Evolutionary conservation across 2,329 filamentous ascomycete species (phyloP).

Genomic region (Aspergillus sp.): DNA sequence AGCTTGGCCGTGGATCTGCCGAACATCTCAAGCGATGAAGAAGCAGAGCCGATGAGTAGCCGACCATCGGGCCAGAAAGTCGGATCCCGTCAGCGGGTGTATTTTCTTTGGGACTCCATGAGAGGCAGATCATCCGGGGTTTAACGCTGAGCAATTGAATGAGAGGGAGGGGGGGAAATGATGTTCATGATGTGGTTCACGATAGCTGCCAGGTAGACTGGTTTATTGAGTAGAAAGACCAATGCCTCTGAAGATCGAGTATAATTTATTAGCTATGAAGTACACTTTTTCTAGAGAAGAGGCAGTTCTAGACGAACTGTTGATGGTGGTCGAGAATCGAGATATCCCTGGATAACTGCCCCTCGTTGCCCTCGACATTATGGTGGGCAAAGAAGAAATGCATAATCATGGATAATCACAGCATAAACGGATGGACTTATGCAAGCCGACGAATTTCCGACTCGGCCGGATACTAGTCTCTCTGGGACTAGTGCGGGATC

Average conservation of each 20-base stretch:
- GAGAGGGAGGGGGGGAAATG: no score
- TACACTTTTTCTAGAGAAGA: neutral
- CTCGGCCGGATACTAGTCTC: slow-evolving; percentile 12
- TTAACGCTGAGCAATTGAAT: neutral
- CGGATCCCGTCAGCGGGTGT: slow-evolving; percentile 4
- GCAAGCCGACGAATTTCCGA: slow-evolving; percentile 6
- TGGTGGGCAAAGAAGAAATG: no score
- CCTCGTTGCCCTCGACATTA: no score
- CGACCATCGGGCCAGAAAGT: neutral
- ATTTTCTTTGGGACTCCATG: neutral
- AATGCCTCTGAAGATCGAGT: neutral
- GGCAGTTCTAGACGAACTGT: neutral
- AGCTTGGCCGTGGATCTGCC: slow-evolving; percentile 11
- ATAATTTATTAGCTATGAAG: no score
- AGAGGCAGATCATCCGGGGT: neutral
- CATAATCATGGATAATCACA: no score
- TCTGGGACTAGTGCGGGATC: neutral
- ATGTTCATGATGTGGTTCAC: no score
- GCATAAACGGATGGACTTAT: neutral
- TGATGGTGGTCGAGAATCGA: no score
- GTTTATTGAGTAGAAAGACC: neutral
- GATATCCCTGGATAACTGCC: no score
- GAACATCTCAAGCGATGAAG: slow-evolving; percentile 17
- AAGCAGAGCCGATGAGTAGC: slow-evolving; percentile 16
- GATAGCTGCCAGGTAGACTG: neutral